A percentile compares a stretch with the other conserved stretches of the same genome.
phyloP scores from a whole-genome alignment of 306 rosid species.

The Hippophae tibetana region DNA sequence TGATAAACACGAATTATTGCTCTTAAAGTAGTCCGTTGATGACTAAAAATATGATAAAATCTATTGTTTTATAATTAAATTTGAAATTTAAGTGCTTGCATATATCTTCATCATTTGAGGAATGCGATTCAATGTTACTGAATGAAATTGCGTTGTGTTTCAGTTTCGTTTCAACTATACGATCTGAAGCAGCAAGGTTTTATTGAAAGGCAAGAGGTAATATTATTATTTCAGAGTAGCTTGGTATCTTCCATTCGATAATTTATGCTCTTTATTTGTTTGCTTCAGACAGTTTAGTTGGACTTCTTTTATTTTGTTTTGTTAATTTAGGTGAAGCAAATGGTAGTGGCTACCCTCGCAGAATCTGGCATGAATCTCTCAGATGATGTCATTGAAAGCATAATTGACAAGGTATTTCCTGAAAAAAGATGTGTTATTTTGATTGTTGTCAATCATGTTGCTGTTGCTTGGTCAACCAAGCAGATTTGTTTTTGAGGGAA shows the following conservation, averaged over 20 bases:
- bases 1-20: not conserved
- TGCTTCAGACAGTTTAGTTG: not conserved
- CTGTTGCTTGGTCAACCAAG: not conserved
- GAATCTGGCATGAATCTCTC: conserved; percentile 99
- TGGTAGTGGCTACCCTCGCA: conserved; percentile 98
- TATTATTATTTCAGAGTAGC: conserved; percentile 1
- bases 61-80: not conserved
- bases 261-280: not conserved
- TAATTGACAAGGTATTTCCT: conserved; percentile 78
- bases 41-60: not conserved
- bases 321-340: conserved; percentile 78
- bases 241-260: not conserved
- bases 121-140: not conserved
- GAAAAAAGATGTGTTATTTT: conserved; percentile 1
- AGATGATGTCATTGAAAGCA: conserved; percentile 93
- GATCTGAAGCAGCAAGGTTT: conserved; percentile 99
- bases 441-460: not conserved
- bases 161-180: conserved; percentile 96
- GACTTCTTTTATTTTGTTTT: conserved; percentile 9
- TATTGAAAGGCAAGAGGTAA: conserved; percentile 96
- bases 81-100: not conserved
- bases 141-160: conserved; percentile 17
- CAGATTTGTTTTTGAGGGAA: not conserved
- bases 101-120: not conserved
- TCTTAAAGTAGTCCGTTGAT: not conserved